Evolutionary conservation across 2,329 filamentous ascomycete genomes (phyloP).

Genomic region (Apiospora rasikravindrae): DNA sequence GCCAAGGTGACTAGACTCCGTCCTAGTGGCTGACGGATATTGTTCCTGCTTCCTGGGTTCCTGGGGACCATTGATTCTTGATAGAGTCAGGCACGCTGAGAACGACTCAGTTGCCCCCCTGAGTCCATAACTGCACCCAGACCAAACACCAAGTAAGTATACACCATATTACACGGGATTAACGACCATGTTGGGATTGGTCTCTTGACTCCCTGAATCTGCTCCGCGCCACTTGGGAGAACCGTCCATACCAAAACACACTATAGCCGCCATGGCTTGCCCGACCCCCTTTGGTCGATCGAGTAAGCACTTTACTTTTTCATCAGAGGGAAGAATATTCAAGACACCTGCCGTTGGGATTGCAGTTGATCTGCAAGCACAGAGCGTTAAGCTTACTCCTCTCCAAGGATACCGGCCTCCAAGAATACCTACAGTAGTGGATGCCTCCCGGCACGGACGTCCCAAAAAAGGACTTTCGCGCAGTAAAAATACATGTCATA

Average conservation of each 20-base stretch:
- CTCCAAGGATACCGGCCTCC: background rate
- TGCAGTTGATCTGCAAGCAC: background rate
- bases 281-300: background rate
- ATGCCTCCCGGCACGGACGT: background rate
- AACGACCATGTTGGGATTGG: background rate
- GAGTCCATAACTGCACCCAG: background rate
- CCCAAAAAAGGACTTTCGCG: background rate
- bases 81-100: background rate
- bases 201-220: background rate
- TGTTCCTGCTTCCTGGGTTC: too few relatives aligned
- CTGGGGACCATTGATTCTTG: conserved; percentile 6
- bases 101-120: background rate
- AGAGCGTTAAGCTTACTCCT: conserved; percentile 6
- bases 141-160: background rate
- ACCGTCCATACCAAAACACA: background rate
- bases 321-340: background rate
- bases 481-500: background rate
- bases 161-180: background rate
- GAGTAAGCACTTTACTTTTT: conserved; percentile 8
- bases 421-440: background rate
- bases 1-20: conserved; percentile 21
- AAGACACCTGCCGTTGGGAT: background rate
- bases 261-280: conserved; percentile 6
- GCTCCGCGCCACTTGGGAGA: background rate
- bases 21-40: background rate